These are phyloP conservation scores for Silybum marianum DNA, from an alignment of 129 eudicot species.

Conservation along the genomic window DNA sequence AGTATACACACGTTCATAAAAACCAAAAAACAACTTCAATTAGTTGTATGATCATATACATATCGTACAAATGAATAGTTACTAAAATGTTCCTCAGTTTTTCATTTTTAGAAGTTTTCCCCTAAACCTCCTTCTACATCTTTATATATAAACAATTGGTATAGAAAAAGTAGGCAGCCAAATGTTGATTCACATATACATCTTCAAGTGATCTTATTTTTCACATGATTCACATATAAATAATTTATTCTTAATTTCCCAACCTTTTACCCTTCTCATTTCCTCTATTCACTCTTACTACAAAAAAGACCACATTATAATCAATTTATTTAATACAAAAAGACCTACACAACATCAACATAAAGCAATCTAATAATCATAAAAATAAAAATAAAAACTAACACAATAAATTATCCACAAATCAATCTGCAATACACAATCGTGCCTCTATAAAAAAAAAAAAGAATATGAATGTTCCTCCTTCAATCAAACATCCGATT, in stretches of 20 bases:
- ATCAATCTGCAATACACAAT: neutral
- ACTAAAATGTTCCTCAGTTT: no score
- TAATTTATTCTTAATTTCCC: neutral
- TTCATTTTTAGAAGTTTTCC: no score
- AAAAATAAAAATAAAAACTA: no score
- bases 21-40: no score
- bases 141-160: neutral
- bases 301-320: neutral
- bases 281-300: neutral
- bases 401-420: neutral
- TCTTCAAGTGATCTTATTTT: neutral
- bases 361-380: neutral
- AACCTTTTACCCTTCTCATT: neutral
- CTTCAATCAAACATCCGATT: conserved; percentile 9
- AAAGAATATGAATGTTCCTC: conserved; percentile 26
- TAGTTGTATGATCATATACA: no score
- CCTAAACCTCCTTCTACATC: neutral
- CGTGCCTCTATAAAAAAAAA: conserved; percentile 31
- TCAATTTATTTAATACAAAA: neutral
- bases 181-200: neutral
- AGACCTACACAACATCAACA: neutral
- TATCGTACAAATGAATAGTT: no score
- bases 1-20: no score
- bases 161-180: neutral
- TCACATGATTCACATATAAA: neutral